Evolutionary conservation across 352 stramenopile genomes (phyloP).

Genomic region (Pythium guiyangense): DNA sequence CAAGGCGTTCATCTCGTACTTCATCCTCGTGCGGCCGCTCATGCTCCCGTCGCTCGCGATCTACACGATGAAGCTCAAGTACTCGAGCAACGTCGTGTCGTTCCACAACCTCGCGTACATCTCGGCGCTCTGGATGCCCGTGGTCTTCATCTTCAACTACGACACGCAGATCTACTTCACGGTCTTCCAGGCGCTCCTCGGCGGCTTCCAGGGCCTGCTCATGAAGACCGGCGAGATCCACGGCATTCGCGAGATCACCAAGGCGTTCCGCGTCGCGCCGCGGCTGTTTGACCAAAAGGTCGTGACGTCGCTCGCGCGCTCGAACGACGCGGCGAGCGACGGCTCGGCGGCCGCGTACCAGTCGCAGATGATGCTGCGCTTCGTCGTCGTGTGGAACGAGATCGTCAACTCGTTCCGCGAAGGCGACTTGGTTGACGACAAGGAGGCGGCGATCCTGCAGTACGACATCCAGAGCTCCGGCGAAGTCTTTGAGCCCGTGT

Average conservation of each 20-base stretch:
- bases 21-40: constrained; percentile 58
- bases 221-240: constrained; percentile 77
- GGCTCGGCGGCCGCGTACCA: constrained; percentile 43
- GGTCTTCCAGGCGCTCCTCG: constrained; percentile 55
- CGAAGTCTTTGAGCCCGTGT: constrained; percentile 77
- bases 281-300: constrained; percentile 72
- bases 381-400: constrained; percentile 79
- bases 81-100: constrained; percentile 53
- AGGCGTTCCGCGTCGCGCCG: constrained; percentile 60
- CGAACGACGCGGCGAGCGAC: constrained; percentile 46
- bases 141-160: constrained; percentile 78
- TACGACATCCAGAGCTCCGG: constrained; percentile 70
- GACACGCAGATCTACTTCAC: constrained; percentile 82
- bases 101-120: constrained; percentile 73
- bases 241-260: constrained; percentile 60
- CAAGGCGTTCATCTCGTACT: constrained; percentile 68
- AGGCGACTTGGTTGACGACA: constrained; percentile 68
- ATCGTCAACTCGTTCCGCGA: constrained; percentile 77
- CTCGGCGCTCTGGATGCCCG: constrained; percentile 51
- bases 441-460: constrained; percentile 64
- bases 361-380: constrained; percentile 74
- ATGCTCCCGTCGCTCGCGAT: constrained; percentile 67
- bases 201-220: constrained; percentile 41
- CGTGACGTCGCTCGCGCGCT: constrained; percentile 55
- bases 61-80: constrained; percentile 59